A percentile compares a stretch with the other conserved stretches of the same genome.
phyloP scores from a whole-genome alignment of 805 yeast genomes.

The Wickerhamomyces alni region DNA sequence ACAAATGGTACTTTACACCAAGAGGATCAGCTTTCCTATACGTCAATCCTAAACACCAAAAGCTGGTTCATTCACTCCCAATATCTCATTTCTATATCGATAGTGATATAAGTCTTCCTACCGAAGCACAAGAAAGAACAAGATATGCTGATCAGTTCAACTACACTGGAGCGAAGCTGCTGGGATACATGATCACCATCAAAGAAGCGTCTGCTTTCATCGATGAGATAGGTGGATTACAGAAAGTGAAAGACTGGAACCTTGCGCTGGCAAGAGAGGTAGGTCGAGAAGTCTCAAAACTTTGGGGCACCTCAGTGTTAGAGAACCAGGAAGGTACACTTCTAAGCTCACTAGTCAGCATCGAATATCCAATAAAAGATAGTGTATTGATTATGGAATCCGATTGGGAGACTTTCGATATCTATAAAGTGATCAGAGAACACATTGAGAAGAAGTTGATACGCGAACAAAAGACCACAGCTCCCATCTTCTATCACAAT shows the following conservation, averaged over 20 bases:
- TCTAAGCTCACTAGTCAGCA: conserved; percentile 38
- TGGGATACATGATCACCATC: conserved; percentile 36
- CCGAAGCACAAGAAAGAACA: conserved; percentile 2
- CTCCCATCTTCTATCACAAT: conserved; percentile 40
- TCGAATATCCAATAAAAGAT: conserved; percentile 31
- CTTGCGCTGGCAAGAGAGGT: conserved; percentile 37
- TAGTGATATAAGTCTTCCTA: conserved; percentile 25
- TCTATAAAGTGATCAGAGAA: conserved; percentile 12
- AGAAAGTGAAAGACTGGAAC: conserved; percentile 42
- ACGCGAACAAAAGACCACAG: conserved; percentile 35
- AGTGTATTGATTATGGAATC: conserved; percentile 10
- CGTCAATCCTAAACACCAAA: conserved; percentile 46
- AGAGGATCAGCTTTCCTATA: conserved; percentile 54
- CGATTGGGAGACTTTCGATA: conserved; percentile 13
- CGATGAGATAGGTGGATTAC: conserved; percentile 50
- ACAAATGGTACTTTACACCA: conserved; percentile 64
- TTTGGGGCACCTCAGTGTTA: conserved; percentile 34
- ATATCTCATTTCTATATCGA: conserved; percentile 41
- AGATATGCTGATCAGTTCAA: conserved; percentile 36
- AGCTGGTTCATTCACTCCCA: conserved; percentile 48
- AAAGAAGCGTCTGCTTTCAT: conserved; percentile 50
- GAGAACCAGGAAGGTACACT: conserved; percentile 30
- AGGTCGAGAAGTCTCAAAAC: conserved; percentile 31
- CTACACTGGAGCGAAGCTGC: conserved; percentile 45
- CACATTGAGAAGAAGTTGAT: conserved; percentile 19